These are phyloP conservation scores for Cyclotella sp. DNA, from an alignment of 108 stramenopile species.

Conservation along the genomic window DNA sequence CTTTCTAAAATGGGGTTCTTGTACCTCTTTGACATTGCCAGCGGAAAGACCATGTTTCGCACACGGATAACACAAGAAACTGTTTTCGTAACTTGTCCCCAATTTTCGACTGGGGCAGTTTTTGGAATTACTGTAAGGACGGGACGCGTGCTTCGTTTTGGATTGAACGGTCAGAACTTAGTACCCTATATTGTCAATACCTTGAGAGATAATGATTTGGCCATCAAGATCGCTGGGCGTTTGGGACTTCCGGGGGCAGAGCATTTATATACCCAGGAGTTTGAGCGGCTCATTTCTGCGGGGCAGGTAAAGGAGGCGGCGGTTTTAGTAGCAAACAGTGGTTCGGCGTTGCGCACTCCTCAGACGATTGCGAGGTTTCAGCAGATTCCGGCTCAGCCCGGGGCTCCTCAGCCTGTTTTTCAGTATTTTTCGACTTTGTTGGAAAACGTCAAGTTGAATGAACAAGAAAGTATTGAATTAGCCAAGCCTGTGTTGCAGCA, in stretches of 20 bases:
- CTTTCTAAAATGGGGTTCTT: slow-evolving; percentile 98
- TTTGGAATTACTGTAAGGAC: slow-evolving; percentile 95
- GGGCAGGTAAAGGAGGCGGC: slow-evolving; percentile 96
- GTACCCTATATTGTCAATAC: slow-evolving; percentile 96
- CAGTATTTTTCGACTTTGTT: slow-evolving; percentile 98
- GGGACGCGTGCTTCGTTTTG: slow-evolving; percentile 93
- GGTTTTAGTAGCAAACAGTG: slow-evolving; percentile 87
- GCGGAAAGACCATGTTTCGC: slow-evolving; percentile 96
- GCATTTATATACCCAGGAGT: slow-evolving; percentile 93
- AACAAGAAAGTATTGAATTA: slow-evolving; percentile 97
- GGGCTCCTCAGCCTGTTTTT: slow-evolving; percentile 96
- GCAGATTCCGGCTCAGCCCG: slow-evolving; percentile 96
- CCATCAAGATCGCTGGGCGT: slow-evolving; percentile 93
- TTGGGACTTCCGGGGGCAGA: slow-evolving; percentile 98
- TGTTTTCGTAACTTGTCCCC: slow-evolving; percentile 92
- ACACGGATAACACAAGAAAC: slow-evolving; percentile 96
- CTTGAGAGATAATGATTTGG: slow-evolving; percentile 93
- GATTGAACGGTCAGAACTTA: slow-evolving; percentile 90
- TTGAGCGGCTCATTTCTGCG: slow-evolving; percentile 90
- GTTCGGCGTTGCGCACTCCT: slow-evolving; percentile 92
- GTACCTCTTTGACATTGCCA: slow-evolving; percentile 97
- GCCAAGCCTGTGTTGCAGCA: slow-evolving; percentile 97
- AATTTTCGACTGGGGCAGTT: slow-evolving; percentile 85
- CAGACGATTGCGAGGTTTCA: slow-evolving; percentile 98
- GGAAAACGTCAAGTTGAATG: slow-evolving; percentile 95